Conservation (phyloP, 805 yeast species). For the Wickerhamiella azymoides region DNA sequence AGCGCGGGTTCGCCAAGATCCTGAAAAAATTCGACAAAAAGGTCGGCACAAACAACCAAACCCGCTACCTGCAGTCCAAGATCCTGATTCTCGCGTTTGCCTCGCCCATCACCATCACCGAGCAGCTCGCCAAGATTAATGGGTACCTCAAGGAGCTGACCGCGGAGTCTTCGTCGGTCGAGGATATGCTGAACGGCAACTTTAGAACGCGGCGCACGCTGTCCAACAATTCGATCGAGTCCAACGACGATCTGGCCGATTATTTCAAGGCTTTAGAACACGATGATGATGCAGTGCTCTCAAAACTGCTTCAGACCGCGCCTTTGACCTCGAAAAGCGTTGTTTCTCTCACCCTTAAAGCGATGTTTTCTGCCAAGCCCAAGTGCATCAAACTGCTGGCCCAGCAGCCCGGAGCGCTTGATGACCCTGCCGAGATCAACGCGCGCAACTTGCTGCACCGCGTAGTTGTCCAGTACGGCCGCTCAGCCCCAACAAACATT, state of each 20-base stretch:
- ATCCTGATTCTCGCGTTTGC: constrained; percentile 67
- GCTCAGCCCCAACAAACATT: constrained; percentile 20
- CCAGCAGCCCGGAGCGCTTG: constrained; percentile 35
- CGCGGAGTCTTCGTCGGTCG: constrained; percentile 6
- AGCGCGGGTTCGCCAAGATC: constrained; percentile 78
- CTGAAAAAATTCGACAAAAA: constrained; percentile 83
- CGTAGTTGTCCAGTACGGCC: constrained; percentile 64
- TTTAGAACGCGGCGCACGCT: neutral
- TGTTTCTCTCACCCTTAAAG: constrained; percentile 13
- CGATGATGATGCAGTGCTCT: constrained; percentile 35
- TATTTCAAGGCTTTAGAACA: constrained; percentile 22
- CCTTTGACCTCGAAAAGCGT: constrained; percentile 38
- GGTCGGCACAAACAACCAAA: constrained; percentile 44
- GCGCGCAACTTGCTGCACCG: constrained; percentile 80
- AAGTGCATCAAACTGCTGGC: constrained; percentile 46
- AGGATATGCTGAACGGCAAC: constrained; percentile 10
- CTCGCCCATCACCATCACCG: constrained; percentile 46
- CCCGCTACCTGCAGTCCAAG: constrained; percentile 47
- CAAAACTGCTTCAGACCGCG: constrained; percentile 29
- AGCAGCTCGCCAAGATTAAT: constrained; percentile 31
- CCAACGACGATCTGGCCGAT: neutral
- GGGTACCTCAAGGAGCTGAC: constrained; percentile 17
- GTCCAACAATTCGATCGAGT: constrained; percentile 5
- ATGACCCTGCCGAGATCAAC: constrained; percentile 59
- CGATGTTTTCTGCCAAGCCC: constrained; percentile 16